Conservation (phyloP, 2,329 filamentous ascomycete genomes). For the Aphanocladium album region DNA sequence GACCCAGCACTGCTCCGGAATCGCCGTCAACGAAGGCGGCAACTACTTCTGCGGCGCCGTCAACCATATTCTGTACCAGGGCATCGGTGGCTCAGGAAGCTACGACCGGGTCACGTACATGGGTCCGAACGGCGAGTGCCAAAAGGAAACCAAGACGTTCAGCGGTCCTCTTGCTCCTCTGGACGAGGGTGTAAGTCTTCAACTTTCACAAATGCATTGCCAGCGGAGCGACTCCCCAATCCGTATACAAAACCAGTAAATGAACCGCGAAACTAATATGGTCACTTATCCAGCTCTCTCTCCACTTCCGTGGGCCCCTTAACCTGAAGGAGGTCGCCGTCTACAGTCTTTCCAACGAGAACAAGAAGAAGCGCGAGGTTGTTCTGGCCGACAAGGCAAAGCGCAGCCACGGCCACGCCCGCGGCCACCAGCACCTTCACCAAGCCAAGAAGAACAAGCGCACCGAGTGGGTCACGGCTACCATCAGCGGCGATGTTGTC, state of each 20-base stretch:
- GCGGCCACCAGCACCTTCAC: conserved; percentile 48
- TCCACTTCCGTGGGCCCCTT: conserved; percentile 68
- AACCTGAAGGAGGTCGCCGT: conserved; percentile 63
- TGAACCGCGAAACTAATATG: not conserved
- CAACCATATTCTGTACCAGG: conserved; percentile 61
- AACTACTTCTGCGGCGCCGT: conserved; percentile 66
- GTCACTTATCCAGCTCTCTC: conserved; percentile 50
- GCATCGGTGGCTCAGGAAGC: conserved; percentile 53
- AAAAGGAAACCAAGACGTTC: conserved; percentile 47
- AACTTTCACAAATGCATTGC: too few species aligned
- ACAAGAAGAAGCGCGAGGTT: conserved; percentile 24
- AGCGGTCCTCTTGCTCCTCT: conserved; percentile 61
- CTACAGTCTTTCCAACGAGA: conserved; percentile 49
- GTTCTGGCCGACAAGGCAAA: conserved; percentile 17
- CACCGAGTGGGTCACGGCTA: conserved; percentile 48
- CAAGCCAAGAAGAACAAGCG: conserved; percentile 41
- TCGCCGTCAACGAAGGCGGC: conserved; percentile 35
- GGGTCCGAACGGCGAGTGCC: conserved; percentile 50
- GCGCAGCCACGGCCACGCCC: conserved; percentile 26
- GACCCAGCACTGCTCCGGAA: conserved; percentile 32
- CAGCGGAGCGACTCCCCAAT: not conserved
- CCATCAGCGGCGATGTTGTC: conserved; percentile 52
- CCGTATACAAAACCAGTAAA: not conserved
- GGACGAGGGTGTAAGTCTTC: conserved; percentile 59
- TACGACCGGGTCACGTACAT: conserved; percentile 63